Percentiles rank a stretch among this genome's conserved stretches.
Conservation (phyloP, 768 basidiomycete species). For the Lentinula aciculospora region DNA sequence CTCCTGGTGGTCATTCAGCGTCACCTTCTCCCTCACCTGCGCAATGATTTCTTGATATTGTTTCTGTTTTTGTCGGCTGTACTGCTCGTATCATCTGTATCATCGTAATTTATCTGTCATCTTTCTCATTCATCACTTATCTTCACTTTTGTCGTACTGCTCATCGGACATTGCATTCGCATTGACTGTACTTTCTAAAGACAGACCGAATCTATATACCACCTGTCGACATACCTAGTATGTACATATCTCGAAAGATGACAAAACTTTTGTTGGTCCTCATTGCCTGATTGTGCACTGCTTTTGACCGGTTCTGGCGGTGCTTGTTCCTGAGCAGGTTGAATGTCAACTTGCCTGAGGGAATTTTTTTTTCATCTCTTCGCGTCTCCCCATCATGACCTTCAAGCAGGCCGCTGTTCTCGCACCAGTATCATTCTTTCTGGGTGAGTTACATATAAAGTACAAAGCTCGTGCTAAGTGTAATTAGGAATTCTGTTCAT, state of each 20-base stretch:
- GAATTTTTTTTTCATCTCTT: conserved; percentile 6
- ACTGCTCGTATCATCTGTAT: not conserved
- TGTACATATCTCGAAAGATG: not conserved
- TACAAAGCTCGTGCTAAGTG: not conserved
- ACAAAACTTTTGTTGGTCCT: not conserved
- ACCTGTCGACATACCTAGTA: conserved; percentile 2
- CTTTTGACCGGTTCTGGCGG: not conserved
- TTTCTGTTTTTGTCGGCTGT: not conserved
- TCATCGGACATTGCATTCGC: conserved; percentile 5
- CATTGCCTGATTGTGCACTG: not conserved
- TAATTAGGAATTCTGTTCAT: conserved; percentile 71
- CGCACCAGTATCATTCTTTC: conserved; percentile 82
- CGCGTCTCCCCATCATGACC: conserved; percentile 50
- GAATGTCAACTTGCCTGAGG: not conserved
- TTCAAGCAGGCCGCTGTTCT: conserved; percentile 89
- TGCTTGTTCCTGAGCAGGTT: not conserved
- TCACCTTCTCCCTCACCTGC: conserved; percentile 6
- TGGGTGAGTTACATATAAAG: conserved; percentile 45
- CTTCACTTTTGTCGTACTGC: not conserved
- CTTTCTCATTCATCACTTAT: not conserved
- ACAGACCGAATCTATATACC: not conserved
- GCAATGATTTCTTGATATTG: not conserved
- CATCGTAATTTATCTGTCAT: not conserved
- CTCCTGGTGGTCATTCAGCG: conserved; percentile 26
- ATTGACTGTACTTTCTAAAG: conserved; percentile 2